A percentile compares a stretch with the other conserved stretches of the same genome.
Evolutionary conservation across 1,284 basidiomycete genomes (phyloP).

Genomic region (Ustanciosporium gigantosporum): DNA sequence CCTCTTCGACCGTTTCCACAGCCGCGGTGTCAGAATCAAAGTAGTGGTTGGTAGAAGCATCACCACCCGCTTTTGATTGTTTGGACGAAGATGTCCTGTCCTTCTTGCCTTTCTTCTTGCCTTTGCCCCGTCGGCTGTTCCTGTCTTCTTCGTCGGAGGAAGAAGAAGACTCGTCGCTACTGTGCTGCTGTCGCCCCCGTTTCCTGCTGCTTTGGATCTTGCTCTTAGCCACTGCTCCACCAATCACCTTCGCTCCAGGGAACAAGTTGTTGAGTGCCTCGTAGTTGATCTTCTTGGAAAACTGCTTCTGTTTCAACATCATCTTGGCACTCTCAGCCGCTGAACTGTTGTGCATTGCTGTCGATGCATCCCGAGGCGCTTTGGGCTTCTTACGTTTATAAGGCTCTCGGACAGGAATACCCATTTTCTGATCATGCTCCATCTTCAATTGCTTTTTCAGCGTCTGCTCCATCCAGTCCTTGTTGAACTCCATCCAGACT

Average conservation of each 20-base stretch:
- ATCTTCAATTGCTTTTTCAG: constrained; percentile 57
- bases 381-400: constrained; percentile 53
- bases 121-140: neutral
- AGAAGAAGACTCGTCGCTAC: constrained; percentile 17
- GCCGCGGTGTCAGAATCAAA: constrained; percentile 18
- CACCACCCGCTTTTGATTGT: constrained; percentile 2
- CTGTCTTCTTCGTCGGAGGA: constrained; percentile 24
- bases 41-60: constrained; percentile 1
- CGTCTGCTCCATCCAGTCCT: constrained; percentile 82
- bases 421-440: constrained; percentile 57
- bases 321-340: constrained; percentile 57
- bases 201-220: too few species aligned
- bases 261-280: constrained; percentile 56
- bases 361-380: constrained; percentile 48
- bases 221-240: too few species aligned
- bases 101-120: constrained; percentile 8
- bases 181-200: constrained; percentile 19
- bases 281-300: constrained; percentile 59
- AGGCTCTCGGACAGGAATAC: constrained; percentile 43
- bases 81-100: constrained; percentile 5
- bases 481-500: constrained; percentile 95
- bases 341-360: constrained; percentile 46
- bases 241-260: constrained; percentile 31
- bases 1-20: constrained; percentile 12
- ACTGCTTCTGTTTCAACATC: constrained; percentile 58